phyloP scores from a whole-genome alignment of 2,329 filamentous ascomycete species.

The Xylariales sp. region DNA sequence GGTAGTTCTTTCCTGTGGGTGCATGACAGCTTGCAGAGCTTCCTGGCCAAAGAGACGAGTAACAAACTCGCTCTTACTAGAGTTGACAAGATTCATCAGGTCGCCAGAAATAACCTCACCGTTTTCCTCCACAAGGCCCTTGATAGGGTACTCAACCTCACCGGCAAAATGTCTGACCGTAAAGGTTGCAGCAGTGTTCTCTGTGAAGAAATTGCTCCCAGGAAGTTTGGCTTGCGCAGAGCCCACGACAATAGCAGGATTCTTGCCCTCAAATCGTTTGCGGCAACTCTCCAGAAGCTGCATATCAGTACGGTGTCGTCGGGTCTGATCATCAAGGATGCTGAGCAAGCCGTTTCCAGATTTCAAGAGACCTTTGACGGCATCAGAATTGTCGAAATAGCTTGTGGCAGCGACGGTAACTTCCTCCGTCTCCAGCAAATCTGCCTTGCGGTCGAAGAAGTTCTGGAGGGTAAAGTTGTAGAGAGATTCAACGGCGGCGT shows the following conservation, averaged over 20 bases:
- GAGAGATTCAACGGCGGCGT: constrained; percentile 84
- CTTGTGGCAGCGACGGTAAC: constrained; percentile 85
- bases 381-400: constrained; percentile 97
- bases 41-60: constrained; percentile 93
- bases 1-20: constrained; percentile 82
- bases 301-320: constrained; percentile 79
- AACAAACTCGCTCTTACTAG: constrained; percentile 84
- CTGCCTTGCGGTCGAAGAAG: constrained; percentile 93
- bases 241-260: constrained; percentile 78
- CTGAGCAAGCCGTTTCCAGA: constrained; percentile 86
- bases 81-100: constrained; percentile 87
- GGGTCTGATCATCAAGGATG: constrained; percentile 93
- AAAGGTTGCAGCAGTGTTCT: constrained; percentile 76
- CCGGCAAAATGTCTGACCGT: constrained; percentile 94
- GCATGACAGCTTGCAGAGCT: constrained; percentile 84
- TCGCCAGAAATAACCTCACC: constrained; percentile 94
- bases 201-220: constrained; percentile 84
- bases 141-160: constrained; percentile 89
- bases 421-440: constrained; percentile 90
- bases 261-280: constrained; percentile 93
- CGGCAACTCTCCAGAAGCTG: constrained; percentile 87
- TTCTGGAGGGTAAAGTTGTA: constrained; percentile 93
- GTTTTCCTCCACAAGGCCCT: constrained; percentile 88
- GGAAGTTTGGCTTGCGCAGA: constrained; percentile 71
- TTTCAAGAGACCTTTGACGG: constrained; percentile 87